These are phyloP conservation scores for Teunomyces tritomae DNA, from an alignment of 805 yeast genomes.

Conservation along the genomic window DNA sequence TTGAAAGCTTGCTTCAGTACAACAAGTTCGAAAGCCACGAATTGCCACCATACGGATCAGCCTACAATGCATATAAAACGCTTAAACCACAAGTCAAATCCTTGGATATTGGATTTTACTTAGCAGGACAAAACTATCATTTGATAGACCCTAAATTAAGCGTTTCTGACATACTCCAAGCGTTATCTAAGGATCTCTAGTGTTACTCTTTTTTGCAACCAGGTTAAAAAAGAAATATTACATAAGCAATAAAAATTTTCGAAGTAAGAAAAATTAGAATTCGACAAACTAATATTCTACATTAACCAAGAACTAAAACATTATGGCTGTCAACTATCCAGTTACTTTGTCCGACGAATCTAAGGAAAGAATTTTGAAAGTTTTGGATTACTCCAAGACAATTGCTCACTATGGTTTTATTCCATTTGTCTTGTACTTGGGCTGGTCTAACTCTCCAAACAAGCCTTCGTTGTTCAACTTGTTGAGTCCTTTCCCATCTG, in stretches of 20 bases:
- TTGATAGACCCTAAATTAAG: slow-evolving; percentile 16
- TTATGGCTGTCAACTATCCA: slow-evolving; percentile 17
- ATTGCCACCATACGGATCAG: slow-evolving; percentile 36
- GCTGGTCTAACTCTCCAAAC: slow-evolving; percentile 64
- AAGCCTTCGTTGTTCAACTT: slow-evolving; percentile 78
- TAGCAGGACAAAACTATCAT: slow-evolving; percentile 35
- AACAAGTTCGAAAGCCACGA: slow-evolving; percentile 4
- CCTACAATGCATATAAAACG: slow-evolving; percentile 30
- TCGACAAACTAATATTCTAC: not conserved
- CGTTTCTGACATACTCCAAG: slow-evolving; percentile 22
- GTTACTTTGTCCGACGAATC: slow-evolving; percentile 44
- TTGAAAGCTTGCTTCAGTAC: slow-evolving; percentile 17
- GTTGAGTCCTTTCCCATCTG: slow-evolving; percentile 78
- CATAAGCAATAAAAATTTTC: slow-evolving; percentile 4
- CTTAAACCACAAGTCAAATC: slow-evolving; percentile 13
- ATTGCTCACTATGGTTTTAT: slow-evolving; percentile 96
- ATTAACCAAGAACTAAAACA: not conserved
- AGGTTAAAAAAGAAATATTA: not conserved
- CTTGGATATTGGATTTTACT: slow-evolving; percentile 26
- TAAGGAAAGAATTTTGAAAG: slow-evolving; percentile 82
- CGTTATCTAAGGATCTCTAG: slow-evolving; percentile 17
- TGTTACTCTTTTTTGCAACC: slow-evolving; percentile 4
- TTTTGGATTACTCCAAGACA: slow-evolving; percentile 79
- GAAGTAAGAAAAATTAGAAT: not conserved
- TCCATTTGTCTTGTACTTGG: slow-evolving; percentile 90